These are phyloP conservation scores for Paramecium primaurelia DNA, from an alignment of 73 alveolate genomes.

Conservation along the genomic window DNA sequence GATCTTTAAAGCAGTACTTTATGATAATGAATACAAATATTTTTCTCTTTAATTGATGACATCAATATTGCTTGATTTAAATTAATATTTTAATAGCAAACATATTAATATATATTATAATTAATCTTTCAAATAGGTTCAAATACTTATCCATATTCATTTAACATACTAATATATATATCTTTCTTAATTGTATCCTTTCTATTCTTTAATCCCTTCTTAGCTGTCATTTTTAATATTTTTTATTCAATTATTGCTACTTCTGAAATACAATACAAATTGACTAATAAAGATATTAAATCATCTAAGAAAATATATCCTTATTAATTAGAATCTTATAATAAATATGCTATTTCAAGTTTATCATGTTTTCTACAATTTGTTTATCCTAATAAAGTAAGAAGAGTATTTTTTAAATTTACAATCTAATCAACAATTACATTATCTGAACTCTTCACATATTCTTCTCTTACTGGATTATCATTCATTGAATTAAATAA, in stretches of 20 bases:
- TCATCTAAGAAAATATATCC: not conserved
- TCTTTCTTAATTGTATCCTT: not conserved
- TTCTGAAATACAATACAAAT: conserved; percentile 26
- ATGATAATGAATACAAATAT: conserved; percentile 14
- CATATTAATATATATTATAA: not conserved
- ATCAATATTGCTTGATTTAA: not conserved
- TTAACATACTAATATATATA: not conserved
- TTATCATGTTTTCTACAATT: conserved; percentile 26
- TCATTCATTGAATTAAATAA: conserved; percentile 10
- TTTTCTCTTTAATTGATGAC: not conserved
- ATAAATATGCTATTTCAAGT: not conserved
- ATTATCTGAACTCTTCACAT: not conserved
- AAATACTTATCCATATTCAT: conserved; percentile 31
- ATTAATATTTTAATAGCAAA: not conserved
- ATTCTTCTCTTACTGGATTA: conserved; percentile 27
- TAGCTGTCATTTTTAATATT: not conserved
- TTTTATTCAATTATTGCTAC: not conserved
- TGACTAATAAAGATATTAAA: not conserved
- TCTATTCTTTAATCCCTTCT: not conserved
- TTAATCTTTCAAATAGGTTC: conserved; percentile 12
- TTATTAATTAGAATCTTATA: not conserved
- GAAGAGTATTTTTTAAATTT: conserved; percentile 8
- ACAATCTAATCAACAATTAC: not conserved
- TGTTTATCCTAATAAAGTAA: not conserved
- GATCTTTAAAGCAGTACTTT: not conserved